These are phyloP conservation scores for Zygotorulaspora florentina DNA, from an alignment of 805 yeast species.

Conservation along the genomic window DNA sequence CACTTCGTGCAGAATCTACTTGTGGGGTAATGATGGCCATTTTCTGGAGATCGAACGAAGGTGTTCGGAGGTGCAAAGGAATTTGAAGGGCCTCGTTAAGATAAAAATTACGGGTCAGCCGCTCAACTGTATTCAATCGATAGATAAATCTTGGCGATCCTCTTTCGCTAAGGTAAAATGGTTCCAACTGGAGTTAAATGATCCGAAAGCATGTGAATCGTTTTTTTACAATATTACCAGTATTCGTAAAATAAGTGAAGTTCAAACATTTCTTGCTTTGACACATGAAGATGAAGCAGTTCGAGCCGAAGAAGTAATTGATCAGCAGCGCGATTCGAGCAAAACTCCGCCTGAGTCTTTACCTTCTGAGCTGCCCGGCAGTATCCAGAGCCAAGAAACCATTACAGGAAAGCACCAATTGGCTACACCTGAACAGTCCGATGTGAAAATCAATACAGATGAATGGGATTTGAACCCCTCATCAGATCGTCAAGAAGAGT, in stretches of 20 bases:
- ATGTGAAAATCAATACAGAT: conserved; percentile 9
- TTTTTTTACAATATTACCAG: conserved; percentile 10
- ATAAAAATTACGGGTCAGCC: conserved; percentile 5
- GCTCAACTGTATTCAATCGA: conserved; percentile 4
- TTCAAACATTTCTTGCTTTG: conserved; percentile 26
- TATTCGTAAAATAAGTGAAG: conserved; percentile 34
- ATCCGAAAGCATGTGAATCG: not conserved
- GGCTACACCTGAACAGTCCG: conserved; percentile 20
- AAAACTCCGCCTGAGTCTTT: not conserved
- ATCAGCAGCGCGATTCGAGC: not conserved
- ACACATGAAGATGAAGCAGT: conserved; percentile 15
- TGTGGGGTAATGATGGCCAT: conserved; percentile 19
- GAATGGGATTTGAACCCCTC: conserved; percentile 18
- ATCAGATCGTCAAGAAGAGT: conserved; percentile 3
- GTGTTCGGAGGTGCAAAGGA: conserved; percentile 8
- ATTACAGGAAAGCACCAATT: conserved; percentile 8
- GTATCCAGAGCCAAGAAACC: conserved; percentile 1
- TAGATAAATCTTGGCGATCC: conserved; percentile 3
- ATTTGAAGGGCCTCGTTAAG: conserved; percentile 13
- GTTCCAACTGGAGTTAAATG: conserved; percentile 11
- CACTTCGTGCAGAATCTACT: conserved; percentile 11
- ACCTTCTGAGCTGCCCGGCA: not conserved
- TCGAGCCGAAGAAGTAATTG: conserved; percentile 2
- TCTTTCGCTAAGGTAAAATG: conserved; percentile 7
- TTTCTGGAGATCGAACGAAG: conserved; percentile 18